phyloP scores from a whole-genome alignment of 371 early-diverging fungal species.

The Thermomucor indicae-seudaticae region DNA sequence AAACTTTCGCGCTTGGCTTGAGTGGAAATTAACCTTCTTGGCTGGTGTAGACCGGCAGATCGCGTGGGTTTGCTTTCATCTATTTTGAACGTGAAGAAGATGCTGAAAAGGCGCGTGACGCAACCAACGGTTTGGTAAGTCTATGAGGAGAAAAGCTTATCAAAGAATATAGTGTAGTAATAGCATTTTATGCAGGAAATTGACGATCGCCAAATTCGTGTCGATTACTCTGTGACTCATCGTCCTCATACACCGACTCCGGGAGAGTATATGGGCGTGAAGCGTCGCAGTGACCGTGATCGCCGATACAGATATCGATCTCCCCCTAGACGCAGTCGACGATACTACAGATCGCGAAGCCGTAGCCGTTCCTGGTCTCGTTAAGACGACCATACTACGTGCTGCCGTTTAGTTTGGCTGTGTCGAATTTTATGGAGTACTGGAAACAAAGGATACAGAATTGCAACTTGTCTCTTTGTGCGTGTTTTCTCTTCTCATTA shows the following conservation, averaged over 20 bases:
- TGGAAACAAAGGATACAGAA: too few species aligned
- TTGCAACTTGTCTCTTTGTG: too few species aligned
- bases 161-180: neutral
- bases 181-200: slow-evolving; percentile 33
- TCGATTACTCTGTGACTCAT: slow-evolving; percentile 69
- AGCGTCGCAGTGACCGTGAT: slow-evolving; percentile 12
- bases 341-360: slow-evolving; percentile 23
- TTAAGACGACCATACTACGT: too few species aligned
- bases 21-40: neutral
- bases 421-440: too few species aligned
- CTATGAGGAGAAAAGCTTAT: neutral
- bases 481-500: too few species aligned
- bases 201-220: slow-evolving; percentile 70
- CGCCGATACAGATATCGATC: slow-evolving; percentile 9
- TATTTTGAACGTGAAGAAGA: slow-evolving; percentile 76
- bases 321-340: slow-evolving; percentile 13
- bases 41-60: slow-evolving; percentile 27
- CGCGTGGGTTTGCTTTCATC: slow-evolving; percentile 81
- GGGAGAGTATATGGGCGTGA: slow-evolving; percentile 64
- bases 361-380: too few species aligned
- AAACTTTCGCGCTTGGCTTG: neutral
- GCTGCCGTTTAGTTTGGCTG: too few species aligned
- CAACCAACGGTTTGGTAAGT: slow-evolving; percentile 22
- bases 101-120: slow-evolving; percentile 75
- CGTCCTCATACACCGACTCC: slow-evolving; percentile 63